These are phyloP conservation scores for Lecanoromycetidae sp. DNA, from an alignment of 2,329 filamentous ascomycete genomes.

Conservation along the genomic window DNA sequence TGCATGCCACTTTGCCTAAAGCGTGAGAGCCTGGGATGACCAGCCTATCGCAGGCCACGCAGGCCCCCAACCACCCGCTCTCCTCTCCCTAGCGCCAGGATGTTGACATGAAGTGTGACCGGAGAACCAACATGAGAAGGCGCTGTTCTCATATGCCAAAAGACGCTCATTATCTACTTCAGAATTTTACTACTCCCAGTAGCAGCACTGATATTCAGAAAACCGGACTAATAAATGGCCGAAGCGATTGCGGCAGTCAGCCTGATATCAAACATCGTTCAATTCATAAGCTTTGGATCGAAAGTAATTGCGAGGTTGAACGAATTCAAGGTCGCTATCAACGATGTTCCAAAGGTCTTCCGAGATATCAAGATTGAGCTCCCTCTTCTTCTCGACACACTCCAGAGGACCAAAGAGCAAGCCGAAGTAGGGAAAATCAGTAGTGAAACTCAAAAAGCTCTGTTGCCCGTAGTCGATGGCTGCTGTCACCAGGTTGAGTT, in stretches of 20 bases:
- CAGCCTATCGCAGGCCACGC: no score
- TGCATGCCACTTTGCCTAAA: no score
- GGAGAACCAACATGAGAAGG: no score
- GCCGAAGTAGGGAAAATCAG: neutral
- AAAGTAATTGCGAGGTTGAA: constrained; percentile 2
- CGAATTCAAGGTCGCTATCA: constrained; percentile 5
- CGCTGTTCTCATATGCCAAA: no score
- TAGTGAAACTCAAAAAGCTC: constrained; percentile 5
- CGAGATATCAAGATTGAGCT: constrained; percentile 1
- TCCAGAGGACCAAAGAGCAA: constrained; percentile 4
- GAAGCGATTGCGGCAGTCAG: constrained; percentile 9
- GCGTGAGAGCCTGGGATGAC: no score
- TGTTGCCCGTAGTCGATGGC: constrained; percentile 10
- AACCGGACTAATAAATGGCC: no score
- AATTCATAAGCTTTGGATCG: constrained; percentile 1
- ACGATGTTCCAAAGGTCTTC: constrained; percentile 6
- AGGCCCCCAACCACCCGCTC: no score
- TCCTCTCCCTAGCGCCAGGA: no score
- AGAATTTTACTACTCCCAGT: no score
- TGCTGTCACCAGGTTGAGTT: constrained; percentile 7
- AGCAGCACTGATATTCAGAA: no score
- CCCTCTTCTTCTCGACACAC: constrained; percentile 8
- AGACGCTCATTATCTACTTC: no score
- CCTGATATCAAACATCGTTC: constrained; percentile 6
- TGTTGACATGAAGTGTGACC: no score